A percentile compares a stretch with the other conserved stretches of the same genome.
These are phyloP conservation scores for Globisporangium okanoganense DNA, from an alignment of 352 stramenopile genomes.

Conservation along the genomic window DNA sequence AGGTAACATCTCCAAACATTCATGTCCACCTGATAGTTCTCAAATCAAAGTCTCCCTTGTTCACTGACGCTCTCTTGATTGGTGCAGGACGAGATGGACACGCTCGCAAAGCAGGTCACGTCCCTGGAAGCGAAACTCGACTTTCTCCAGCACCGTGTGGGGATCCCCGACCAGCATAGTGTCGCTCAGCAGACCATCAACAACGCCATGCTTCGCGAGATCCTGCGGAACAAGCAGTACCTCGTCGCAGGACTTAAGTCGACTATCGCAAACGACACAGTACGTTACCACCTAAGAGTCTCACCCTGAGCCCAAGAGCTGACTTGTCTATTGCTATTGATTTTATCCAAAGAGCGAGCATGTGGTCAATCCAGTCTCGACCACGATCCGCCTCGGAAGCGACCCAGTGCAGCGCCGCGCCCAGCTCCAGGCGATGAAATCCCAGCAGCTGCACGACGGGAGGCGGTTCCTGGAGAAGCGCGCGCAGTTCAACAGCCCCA, in stretches of 20 bases:
- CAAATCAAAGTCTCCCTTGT: background rate
- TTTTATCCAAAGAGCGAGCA: conserved; percentile 1
- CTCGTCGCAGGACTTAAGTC: conserved; percentile 8
- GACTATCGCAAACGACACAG: conserved; percentile 1
- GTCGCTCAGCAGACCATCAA: conserved; percentile 5
- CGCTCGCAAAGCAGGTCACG: background rate
- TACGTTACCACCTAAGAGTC: too few species aligned
- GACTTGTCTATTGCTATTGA: too few species aligned
- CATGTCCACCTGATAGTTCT: background rate
- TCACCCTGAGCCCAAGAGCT: too few species aligned
- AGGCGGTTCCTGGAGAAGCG: conserved; percentile 25
- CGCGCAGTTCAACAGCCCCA: conserved; percentile 15
- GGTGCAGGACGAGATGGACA: conserved; percentile 3
- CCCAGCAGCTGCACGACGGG: conserved; percentile 1
- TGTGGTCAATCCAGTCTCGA: background rate
- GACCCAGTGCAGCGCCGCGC: background rate
- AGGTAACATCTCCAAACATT: background rate
- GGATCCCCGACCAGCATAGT: conserved; percentile 6
- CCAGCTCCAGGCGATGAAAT: background rate
- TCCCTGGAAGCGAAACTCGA: conserved; percentile 5
- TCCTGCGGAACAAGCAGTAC: conserved; percentile 10
- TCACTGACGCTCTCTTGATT: background rate
- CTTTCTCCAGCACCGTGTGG: conserved; percentile 1
- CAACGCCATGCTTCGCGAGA: conserved; percentile 4
- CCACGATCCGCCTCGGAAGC: background rate